Conservation (phyloP, 2,329 filamentous ascomycete genomes). For the Xylariaceae sp. region DNA sequence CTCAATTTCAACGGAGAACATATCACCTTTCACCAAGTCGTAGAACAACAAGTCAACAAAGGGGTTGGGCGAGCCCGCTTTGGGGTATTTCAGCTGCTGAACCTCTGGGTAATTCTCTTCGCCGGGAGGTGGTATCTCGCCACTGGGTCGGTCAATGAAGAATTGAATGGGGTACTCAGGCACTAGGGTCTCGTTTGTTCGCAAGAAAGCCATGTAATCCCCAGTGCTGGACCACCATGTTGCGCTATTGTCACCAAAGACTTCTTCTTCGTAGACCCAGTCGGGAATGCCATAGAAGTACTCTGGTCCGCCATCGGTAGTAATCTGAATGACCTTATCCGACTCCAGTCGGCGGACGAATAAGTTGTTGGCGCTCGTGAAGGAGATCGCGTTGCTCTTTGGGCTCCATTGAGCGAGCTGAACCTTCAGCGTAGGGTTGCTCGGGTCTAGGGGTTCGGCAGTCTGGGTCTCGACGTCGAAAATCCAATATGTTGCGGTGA, state of each 20-base stretch:
- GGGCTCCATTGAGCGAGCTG: slow-evolving; percentile 92
- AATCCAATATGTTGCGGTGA: slow-evolving; percentile 82
- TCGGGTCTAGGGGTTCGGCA: slow-evolving; percentile 72
- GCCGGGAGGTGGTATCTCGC: slow-evolving; percentile 60
- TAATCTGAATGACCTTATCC: slow-evolving; percentile 65
- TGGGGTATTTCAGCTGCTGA: slow-evolving; percentile 92
- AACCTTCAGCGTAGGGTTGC: slow-evolving; percentile 58
- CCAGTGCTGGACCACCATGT: slow-evolving; percentile 96
- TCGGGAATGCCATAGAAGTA: slow-evolving; percentile 96
- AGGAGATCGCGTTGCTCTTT: slow-evolving; percentile 79
- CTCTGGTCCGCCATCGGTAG: slow-evolving; percentile 78
- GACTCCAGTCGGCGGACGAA: slow-evolving; percentile 65
- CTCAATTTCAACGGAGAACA: slow-evolving; percentile 74
- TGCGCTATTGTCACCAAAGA: slow-evolving; percentile 72
- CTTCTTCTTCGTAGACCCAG: slow-evolving; percentile 91
- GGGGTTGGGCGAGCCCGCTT: slow-evolving; percentile 90
- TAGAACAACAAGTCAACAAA: slow-evolving; percentile 86
- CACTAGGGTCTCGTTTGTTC: slow-evolving; percentile 89
- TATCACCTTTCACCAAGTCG: slow-evolving; percentile 70
- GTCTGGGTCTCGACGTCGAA: slow-evolving; percentile 81
- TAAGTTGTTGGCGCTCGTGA: slow-evolving; percentile 85
- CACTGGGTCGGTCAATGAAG: slow-evolving; percentile 83
- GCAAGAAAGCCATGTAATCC: slow-evolving; percentile 83
- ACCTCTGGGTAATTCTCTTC: slow-evolving; percentile 90
- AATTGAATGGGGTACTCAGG: slow-evolving; percentile 92